These are phyloP conservation scores for Fusarium chuoi DNA, from an alignment of 2,329 filamentous ascomycete species.

Conservation along the genomic window DNA sequence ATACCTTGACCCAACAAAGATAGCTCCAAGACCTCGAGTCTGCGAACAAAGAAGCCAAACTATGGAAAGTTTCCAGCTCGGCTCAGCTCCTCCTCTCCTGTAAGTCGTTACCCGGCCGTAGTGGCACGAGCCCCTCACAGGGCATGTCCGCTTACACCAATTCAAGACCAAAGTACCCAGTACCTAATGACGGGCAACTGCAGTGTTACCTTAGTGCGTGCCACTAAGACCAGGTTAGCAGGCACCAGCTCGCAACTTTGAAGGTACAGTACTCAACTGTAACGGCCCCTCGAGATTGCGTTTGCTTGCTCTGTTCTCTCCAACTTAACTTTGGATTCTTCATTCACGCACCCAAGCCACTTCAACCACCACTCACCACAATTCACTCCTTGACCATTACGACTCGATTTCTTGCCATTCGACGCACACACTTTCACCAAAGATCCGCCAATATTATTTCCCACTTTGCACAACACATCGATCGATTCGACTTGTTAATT, in stretches of 20 bases:
- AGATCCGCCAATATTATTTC: background rate
- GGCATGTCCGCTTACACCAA: conserved; percentile 4
- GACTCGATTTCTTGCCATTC: conserved; percentile 18
- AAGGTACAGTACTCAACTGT: conserved; percentile 12
- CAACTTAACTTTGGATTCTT: conserved; percentile 22
- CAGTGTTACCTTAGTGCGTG: conserved; percentile 14
- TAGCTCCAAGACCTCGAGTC: background rate
- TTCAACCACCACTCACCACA: conserved; percentile 27
- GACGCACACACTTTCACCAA: background rate
- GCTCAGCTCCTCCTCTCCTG: conserved; percentile 1
- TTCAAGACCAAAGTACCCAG: background rate
- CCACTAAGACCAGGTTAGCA: conserved; percentile 21
- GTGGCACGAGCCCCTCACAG: conserved; percentile 29
- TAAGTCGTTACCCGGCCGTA: conserved; percentile 34
- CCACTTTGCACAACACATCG: background rate
- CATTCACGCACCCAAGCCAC: conserved; percentile 22
- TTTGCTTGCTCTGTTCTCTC: conserved; percentile 12
- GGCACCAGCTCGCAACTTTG: conserved; percentile 16
- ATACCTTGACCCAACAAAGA: background rate
- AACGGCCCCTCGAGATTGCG: conserved; percentile 26
- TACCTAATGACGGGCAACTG: conserved; percentile 27
- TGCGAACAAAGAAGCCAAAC: conserved; percentile 16
- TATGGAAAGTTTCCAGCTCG: conserved; percentile 1
- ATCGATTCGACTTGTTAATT: conserved; percentile 5
- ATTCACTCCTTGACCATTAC: conserved; percentile 26